These are phyloP conservation scores for Exobasidium rhododendri DNA, from an alignment of 1,284 basidiomycete genomes.

Conservation along the genomic window DNA sequence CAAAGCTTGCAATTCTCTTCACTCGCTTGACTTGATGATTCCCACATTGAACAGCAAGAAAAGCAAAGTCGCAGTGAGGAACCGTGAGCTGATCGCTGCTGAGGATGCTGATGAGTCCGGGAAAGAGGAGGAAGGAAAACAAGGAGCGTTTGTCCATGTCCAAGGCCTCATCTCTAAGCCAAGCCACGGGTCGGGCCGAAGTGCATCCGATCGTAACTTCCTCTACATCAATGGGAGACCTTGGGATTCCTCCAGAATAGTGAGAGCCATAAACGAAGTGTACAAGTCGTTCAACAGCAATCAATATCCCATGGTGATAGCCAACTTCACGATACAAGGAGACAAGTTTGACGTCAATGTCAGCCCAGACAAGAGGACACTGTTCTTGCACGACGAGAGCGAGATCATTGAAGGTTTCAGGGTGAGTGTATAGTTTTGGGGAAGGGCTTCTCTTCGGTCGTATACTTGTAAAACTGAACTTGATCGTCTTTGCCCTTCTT, in stretches of 20 bases:
- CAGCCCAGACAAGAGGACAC: slow-evolving; percentile 91
- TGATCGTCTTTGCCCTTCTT: background rate
- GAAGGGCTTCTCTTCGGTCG: slow-evolving; percentile 10
- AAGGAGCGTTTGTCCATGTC: slow-evolving; percentile 56
- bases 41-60: background rate
- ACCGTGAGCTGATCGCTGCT: background rate
- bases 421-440: slow-evolving; percentile 57
- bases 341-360: slow-evolving; percentile 92
- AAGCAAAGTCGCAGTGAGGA: background rate
- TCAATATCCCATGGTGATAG: slow-evolving; percentile 69
- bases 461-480: background rate
- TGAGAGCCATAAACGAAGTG: slow-evolving; percentile 47
- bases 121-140: slow-evolving; percentile 7
- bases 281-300: slow-evolving; percentile 44
- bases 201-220: slow-evolving; percentile 76
- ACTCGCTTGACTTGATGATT: slow-evolving; percentile 71
- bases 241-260: slow-evolving; percentile 62
- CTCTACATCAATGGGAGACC: slow-evolving; percentile 92
- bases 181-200: slow-evolving; percentile 64
- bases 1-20: slow-evolving; percentile 71
- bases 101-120: slow-evolving; percentile 5
- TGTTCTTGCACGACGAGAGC: slow-evolving; percentile 83
- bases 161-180: slow-evolving; percentile 78
- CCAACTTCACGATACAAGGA: slow-evolving; percentile 75
- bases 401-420: slow-evolving; percentile 76